Base-by-base conservation (phyloP, 257 asterid genomes). In the Thymus mandschuricus region DNA sequence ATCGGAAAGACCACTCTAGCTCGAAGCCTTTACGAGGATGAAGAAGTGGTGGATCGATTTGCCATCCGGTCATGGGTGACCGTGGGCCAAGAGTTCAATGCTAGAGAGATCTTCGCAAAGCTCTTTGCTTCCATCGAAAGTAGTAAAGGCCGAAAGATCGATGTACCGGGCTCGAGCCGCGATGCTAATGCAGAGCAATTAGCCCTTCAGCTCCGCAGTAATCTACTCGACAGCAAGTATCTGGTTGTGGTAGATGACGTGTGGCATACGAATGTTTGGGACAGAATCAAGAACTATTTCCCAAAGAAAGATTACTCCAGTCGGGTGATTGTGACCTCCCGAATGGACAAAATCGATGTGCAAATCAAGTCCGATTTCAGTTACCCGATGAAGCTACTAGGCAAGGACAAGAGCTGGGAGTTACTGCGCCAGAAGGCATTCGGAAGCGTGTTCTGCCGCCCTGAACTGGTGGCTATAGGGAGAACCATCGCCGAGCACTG, bases 1-100 rank as follows among this genome's bases (percentile, higher is more conserved):
- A 58, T 76, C n/a, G 81, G 77, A 8, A 77, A 77, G 70, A 79
- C 80, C 0, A 71, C 83, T 50, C 78, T 75, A 6, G 80, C 74
- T 35, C 66, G 27, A 31, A 28, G 51, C 8, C 29, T 79, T 30
- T 75, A 9, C 9, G 30, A 75, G 0, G 64, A 66, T 55, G 28
- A 27, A 55, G 35, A 55, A 0, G 21, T 11, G 9, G 12, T 2
- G 2, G 2, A 62, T 40, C 0, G 29, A 21, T 33, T 5, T 73
- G 48, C 2, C 12, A 35, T 21, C 3, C 7, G 77, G 12, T 68
- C 60, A 0, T 79, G 79, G 79, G 66, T 65, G 4, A 69, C 76
- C 0, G 58, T 74, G 11, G 54, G 68, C 29, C 77, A 40, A 15
- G 62, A 63, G 8, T 51, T 3, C n/a, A 33, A 33, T 1, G 12